These are phyloP conservation scores for Barbarea vulgaris DNA, from an alignment of 345 rosid species.

Conservation along the genomic window DNA sequence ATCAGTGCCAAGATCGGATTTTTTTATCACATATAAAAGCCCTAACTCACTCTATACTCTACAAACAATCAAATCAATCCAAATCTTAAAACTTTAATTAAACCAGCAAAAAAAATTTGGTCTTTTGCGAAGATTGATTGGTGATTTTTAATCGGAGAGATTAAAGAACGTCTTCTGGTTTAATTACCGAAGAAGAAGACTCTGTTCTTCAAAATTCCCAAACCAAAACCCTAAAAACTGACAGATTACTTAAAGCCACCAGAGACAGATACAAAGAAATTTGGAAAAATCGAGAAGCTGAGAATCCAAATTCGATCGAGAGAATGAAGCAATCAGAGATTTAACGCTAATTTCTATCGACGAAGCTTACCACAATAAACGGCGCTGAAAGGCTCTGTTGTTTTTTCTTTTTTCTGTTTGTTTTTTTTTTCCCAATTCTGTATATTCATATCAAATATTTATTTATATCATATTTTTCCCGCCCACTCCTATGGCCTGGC, in stretches of 20 bases:
- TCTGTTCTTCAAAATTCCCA: constrained; percentile 17
- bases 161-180: constrained; percentile 83
- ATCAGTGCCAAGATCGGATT: too few species aligned
- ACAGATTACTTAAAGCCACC: not conserved
- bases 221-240: constrained; percentile 28
- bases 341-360: not conserved
- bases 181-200: constrained; percentile 74
- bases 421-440: too few species aligned
- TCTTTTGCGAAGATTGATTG: constrained; percentile 46
- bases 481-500: too few species aligned
- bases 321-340: not conserved
- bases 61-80: too few species aligned
- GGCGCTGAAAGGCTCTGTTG: too few species aligned
- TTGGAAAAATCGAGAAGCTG: not conserved
- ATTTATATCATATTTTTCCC: too few species aligned
- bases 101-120: too few species aligned
- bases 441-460: too few species aligned
- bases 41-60: too few species aligned
- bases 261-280: not conserved
- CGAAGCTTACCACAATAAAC: not conserved
- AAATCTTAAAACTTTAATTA: too few species aligned
- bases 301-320: not conserved
- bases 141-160: constrained; percentile 77
- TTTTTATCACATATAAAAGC: too few species aligned
- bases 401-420: too few species aligned